Conservation (phyloP, 2,329 filamentous ascomycete genomes). For the Trichoderma cornu-damae region DNA sequence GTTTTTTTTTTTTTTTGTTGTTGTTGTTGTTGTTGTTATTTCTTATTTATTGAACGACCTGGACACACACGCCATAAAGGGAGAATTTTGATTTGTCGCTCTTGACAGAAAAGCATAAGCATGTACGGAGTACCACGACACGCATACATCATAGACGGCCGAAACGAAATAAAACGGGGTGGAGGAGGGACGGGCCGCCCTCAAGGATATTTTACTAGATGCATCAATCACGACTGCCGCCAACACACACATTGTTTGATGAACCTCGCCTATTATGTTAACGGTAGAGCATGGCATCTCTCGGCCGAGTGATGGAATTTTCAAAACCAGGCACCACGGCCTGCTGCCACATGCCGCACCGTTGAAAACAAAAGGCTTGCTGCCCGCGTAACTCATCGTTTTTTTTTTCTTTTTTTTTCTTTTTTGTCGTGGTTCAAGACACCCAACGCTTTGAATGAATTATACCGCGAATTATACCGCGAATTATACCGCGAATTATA, state of each 20-base stretch:
- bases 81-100: not conserved
- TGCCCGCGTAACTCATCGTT: too few species aligned
- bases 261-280: not conserved
- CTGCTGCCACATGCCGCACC: not conserved
- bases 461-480: not conserved
- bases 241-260: not conserved
- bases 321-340: not conserved
- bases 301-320: slow-evolving; percentile 1
- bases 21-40: not conserved
- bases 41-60: not conserved
- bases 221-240: not conserved
- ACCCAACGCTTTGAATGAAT: too few species aligned
- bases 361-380: not conserved
- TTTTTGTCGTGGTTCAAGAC: too few species aligned
- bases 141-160: slow-evolving; percentile 7
- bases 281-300: not conserved
- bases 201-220: not conserved
- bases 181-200: slow-evolving; percentile 9
- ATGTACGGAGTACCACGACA: slow-evolving; percentile 4
- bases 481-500: not conserved
- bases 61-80: not conserved
- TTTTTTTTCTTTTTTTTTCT: too few species aligned
- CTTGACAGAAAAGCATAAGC: not conserved
- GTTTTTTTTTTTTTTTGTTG: too few species aligned
- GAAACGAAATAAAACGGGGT: too few species aligned